Conservation (phyloP, 768 basidiomycete species). For the Tephrocybe sp. region DNA sequence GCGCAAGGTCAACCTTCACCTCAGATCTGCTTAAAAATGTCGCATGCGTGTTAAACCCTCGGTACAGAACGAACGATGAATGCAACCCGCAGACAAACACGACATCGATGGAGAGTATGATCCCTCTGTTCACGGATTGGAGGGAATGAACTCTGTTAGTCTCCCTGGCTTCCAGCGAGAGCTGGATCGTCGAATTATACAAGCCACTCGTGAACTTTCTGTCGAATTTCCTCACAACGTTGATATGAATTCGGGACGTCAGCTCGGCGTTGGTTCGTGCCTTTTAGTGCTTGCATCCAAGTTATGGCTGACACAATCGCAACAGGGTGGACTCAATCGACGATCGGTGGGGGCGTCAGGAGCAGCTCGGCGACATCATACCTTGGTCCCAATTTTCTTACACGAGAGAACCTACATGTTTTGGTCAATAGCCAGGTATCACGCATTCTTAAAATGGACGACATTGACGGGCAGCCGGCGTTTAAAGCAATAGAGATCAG, state of each 20-base stretch:
- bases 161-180: too few relatives aligned
- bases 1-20: slow-evolving; percentile 14
- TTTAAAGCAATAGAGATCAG: background rate
- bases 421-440: slow-evolving; percentile 23
- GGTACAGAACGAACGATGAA: slow-evolving; percentile 26
- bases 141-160: too few relatives aligned
- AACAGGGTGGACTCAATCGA: slow-evolving; percentile 14
- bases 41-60: background rate
- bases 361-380: slow-evolving; percentile 21
- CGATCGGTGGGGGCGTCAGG: slow-evolving; percentile 10
- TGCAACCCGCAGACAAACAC: slow-evolving; percentile 26
- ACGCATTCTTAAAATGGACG: slow-evolving; percentile 15
- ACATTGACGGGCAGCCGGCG: background rate
- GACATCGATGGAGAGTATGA: slow-evolving; percentile 26
- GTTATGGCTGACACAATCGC: slow-evolving; percentile 4
- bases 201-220: too few relatives aligned
- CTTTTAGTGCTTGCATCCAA: background rate
- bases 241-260: slow-evolving; percentile 12
- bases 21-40: background rate
- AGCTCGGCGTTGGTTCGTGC: slow-evolving; percentile 37
- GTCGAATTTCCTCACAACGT: background rate
- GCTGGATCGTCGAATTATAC: too few relatives aligned
- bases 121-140: slow-evolving; percentile 22
- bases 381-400: slow-evolving; percentile 17
- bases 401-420: slow-evolving; percentile 26